Conservation (phyloP, 2,329 filamentous ascomycete species). For the Scedosporium dehoogii region DNA sequence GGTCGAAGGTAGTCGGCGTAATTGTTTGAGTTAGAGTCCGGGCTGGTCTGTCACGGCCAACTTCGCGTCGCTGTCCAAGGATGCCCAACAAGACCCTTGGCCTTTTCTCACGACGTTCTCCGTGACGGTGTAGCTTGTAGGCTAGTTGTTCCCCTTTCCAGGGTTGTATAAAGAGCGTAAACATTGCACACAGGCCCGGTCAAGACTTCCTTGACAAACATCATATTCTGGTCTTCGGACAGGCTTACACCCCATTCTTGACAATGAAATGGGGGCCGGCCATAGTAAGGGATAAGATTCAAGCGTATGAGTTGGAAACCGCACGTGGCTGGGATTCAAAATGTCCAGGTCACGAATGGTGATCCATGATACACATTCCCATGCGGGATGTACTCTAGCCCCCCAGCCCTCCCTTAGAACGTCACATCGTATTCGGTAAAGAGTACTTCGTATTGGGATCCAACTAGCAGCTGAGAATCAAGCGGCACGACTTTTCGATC, state of each 20-base stretch:
- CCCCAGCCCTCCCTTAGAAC: too few relatives aligned
- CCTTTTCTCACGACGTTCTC: background rate
- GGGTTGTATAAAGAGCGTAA: background rate
- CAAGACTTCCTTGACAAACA: background rate
- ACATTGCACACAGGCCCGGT: background rate
- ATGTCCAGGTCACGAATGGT: too few relatives aligned
- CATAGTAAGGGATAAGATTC: too few relatives aligned
- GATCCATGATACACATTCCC: too few relatives aligned
- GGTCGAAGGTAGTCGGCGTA: background rate
- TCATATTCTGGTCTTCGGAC: background rate
- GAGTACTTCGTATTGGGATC: too few relatives aligned
- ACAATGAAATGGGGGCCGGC: background rate
- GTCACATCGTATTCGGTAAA: too few relatives aligned
- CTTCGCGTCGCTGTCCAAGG: background rate
- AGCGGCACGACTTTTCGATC: too few relatives aligned
- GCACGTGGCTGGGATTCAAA: too few relatives aligned
- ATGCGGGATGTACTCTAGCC: too few relatives aligned
- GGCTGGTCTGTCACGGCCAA: background rate
- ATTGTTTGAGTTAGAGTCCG: background rate
- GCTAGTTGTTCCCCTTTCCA: background rate
- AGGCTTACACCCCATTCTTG: background rate
- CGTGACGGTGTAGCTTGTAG: background rate
- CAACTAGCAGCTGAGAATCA: too few relatives aligned
- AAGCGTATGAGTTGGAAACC: too few relatives aligned
- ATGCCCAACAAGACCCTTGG: background rate